Percentiles rank a stretch among this genome's conserved stretches.
These are phyloP conservation scores for Chlamydomonas reinhardtii DNA, from an alignment of 163 green algal species.

Conservation along the genomic window DNA sequence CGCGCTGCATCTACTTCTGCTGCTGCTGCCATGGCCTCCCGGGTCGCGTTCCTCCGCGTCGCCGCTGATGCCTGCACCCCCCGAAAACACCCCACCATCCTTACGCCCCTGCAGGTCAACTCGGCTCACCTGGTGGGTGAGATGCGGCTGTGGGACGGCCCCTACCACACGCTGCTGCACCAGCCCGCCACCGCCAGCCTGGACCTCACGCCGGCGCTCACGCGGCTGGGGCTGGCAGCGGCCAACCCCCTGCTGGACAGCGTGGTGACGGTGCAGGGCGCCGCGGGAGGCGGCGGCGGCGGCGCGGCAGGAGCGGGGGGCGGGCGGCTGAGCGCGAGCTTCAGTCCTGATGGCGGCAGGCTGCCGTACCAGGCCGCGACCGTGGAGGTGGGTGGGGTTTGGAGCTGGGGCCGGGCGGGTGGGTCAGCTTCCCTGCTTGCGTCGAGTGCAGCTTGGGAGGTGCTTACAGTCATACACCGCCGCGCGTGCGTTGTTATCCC, in stretches of 20 bases:
- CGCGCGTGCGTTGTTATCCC: too few relatives aligned
- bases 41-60: too few relatives aligned
- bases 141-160: slow-evolving; percentile 34
- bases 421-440: too few relatives aligned
- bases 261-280: slow-evolving; percentile 31
- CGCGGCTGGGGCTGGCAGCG: slow-evolving; percentile 14
- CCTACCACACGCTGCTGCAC: slow-evolving; percentile 36
- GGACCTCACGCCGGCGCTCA: slow-evolving; percentile 40
- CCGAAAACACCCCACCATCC: not conserved
- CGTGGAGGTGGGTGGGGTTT: not conserved
- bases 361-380: slow-evolving; percentile 44
- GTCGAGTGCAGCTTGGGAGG: too few relatives aligned
- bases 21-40: too few relatives aligned
- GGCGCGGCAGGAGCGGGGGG: too few relatives aligned
- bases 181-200: slow-evolving; percentile 34
- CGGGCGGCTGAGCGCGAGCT: not conserved
- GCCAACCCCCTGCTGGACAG: slow-evolving; percentile 30
- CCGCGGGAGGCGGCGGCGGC: not conserved
- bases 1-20: not conserved
- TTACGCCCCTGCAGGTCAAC: not conserved
- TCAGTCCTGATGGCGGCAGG: slow-evolving; percentile 8
- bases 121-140: slow-evolving; percentile 28
- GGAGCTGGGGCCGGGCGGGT: too few relatives aligned
- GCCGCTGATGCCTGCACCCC: too few relatives aligned
- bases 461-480: too few relatives aligned